These are phyloP conservation scores for Trichothecium sympodiale DNA, from an alignment of 2,329 filamentous ascomycete genomes.

Conservation along the genomic window DNA sequence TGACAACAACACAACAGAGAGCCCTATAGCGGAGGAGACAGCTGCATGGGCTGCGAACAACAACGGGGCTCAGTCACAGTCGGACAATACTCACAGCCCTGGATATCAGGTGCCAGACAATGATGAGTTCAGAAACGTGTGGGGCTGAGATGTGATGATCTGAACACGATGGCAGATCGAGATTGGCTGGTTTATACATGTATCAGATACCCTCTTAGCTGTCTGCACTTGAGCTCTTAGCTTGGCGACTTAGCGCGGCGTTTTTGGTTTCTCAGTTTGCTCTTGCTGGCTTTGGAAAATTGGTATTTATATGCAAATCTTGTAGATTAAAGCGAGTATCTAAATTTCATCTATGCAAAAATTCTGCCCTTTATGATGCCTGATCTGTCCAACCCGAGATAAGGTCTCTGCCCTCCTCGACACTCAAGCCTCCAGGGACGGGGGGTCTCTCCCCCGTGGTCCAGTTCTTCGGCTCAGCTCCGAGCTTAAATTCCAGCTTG, in stretches of 20 bases:
- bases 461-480: conserved; percentile 40
- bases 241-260: not conserved
- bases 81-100: conserved; percentile 6
- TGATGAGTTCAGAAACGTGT: conserved; percentile 37
- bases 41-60: conserved; percentile 3
- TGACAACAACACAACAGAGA: conserved; percentile 9
- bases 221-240: not conserved
- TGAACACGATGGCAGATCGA: not conserved
- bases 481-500: conserved; percentile 53
- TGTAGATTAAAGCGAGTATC: no score
- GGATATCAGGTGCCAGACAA: conserved; percentile 21
- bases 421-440: conserved; percentile 35
- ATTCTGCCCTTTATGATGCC: not conserved
- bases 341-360: no score
- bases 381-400: conserved; percentile 4
- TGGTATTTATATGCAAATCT: no score
- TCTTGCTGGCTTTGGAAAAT: no score
- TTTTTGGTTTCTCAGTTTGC: not conserved
- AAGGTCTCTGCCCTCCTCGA: conserved; percentile 6
- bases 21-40: conserved; percentile 11
- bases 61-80: conserved; percentile 1
- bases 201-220: conserved; percentile 1
- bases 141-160: conserved; percentile 14
- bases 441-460: conserved; percentile 48
- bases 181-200: not conserved